Evolutionary conservation across 805 yeast species (phyloP), one percentile per base, ranked within the genome.

Genomic region (Yamadazyma ubonensis): DNA sequence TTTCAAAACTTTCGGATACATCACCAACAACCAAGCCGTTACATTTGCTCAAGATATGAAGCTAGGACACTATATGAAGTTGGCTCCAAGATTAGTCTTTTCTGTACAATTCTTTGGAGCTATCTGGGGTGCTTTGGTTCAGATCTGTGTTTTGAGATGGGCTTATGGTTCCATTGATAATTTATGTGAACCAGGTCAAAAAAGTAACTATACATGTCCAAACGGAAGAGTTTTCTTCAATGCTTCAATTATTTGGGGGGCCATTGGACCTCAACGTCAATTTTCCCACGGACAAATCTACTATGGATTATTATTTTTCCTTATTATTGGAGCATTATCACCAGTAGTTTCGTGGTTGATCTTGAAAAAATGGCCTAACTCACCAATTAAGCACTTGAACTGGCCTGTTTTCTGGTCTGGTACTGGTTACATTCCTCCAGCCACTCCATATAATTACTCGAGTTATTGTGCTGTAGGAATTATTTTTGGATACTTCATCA

Each of bases 351-450:
- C 56, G 40, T 65, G 71, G 71, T 52, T 57, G 39, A 49, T 66
- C 33, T 60, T 64, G 49, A 65, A 58, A 57, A 68, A 64, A 50
- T 66, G 69, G 70, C 73, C 71, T 45, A 63, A 47, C n/a, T 37
- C 45, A 10, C 48, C 48, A 19, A 23, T 47, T 16, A 44, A 34
- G 33, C 42, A 47, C 44, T 38, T 47, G 27, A 42, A 44, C 30
- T 44, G 48, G 46, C 51, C 51, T 8, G 63, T 68, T 33, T 68
- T 68, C 59, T 68, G 68, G 56, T 56, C 67, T 11, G 74, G 73
- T 49, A 63, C 72, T n/a, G 81, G 81, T 32, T 68, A 71, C 49
- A 77, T 82, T 50, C 90, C 91, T 11, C 90, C 91, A 29, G 83
- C 86, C 27, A 80, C 88, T 4, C 79, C 85, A 20, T 81, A 80